phyloP scores from a whole-genome alignment of 305 asterid species.

The Plantago coronopus region DNA sequence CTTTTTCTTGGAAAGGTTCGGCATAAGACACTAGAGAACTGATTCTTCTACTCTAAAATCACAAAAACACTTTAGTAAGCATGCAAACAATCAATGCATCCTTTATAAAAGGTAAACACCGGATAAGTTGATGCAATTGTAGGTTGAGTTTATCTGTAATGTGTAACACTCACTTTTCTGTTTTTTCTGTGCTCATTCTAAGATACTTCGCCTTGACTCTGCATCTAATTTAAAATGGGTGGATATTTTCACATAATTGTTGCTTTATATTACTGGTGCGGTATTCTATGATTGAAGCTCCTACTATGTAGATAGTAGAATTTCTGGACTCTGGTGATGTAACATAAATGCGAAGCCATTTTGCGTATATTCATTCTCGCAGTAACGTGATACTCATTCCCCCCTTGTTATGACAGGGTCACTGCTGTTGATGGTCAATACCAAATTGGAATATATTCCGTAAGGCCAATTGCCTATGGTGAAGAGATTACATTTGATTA shows the following conservation, averaged over 20 bases:
- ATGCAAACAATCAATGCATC: no score
- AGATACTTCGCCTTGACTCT: background rate
- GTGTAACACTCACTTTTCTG: background rate
- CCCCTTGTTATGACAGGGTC: slow-evolving; percentile 55
- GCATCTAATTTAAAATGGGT: background rate
- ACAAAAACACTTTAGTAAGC: no score
- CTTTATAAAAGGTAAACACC: background rate
- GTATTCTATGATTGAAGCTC: background rate
- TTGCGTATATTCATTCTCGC: background rate
- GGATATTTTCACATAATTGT: background rate
- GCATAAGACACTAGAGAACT: no score
- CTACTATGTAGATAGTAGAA: no score
- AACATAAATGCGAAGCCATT: background rate
- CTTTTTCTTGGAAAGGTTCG: no score
- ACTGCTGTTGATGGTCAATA: slow-evolving; percentile 98
- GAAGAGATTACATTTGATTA: slow-evolving; percentile 98
- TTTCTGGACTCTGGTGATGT: background rate
- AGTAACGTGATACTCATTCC: slow-evolving; percentile 17
- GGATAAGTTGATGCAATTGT: no score
- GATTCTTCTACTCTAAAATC: no score
- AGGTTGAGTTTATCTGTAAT: background rate
- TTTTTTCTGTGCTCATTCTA: no score
- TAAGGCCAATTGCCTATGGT: slow-evolving; percentile 89
- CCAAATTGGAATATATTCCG: slow-evolving; percentile 92
- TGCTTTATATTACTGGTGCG: background rate